Evolutionary conservation across 192 early-diverging fungal species (phyloP).

Genomic region (Coemansia asiatica): DNA sequence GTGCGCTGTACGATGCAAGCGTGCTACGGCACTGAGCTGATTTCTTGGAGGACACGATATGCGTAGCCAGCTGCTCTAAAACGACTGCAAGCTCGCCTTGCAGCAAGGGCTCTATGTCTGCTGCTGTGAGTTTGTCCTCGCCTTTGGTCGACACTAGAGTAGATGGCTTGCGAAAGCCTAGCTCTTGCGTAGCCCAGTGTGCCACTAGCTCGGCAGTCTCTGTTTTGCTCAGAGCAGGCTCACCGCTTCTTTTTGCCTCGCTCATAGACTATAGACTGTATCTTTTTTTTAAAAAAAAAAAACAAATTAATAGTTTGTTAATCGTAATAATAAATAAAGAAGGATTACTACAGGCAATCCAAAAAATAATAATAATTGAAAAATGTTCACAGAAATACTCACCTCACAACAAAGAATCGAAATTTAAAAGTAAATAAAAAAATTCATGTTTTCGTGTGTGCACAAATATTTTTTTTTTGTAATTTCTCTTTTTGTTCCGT

Average conservation of each 20-base stretch:
- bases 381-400: no score
- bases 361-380: no score
- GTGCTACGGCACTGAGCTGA: slow-evolving; percentile 18
- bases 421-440: slow-evolving; percentile 1
- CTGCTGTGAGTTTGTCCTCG: slow-evolving; percentile 34
- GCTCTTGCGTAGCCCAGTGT: slow-evolving; percentile 47
- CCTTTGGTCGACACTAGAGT: slow-evolving; percentile 48
- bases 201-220: slow-evolving; percentile 32
- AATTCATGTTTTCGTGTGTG: background rate
- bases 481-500: background rate
- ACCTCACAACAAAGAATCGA: no score
- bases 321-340: no score
- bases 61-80: slow-evolving; percentile 31
- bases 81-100: slow-evolving; percentile 43
- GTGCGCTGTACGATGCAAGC: slow-evolving; percentile 29
- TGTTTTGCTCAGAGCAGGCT: slow-evolving; percentile 16
- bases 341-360: no score
- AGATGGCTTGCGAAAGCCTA: slow-evolving; percentile 41
- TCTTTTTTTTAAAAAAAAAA: no score
- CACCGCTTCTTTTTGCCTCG: background rate
- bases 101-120: slow-evolving; percentile 42
- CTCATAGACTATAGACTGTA: no score
- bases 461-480: background rate
- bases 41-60: slow-evolving; percentile 34
- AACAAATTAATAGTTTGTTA: no score